A percentile compares a stretch with the other conserved stretches of the same genome.
Evolutionary conservation across 352 stramenopile genomes (phyloP).

Genomic region (Phytopythium litorale): DNA sequence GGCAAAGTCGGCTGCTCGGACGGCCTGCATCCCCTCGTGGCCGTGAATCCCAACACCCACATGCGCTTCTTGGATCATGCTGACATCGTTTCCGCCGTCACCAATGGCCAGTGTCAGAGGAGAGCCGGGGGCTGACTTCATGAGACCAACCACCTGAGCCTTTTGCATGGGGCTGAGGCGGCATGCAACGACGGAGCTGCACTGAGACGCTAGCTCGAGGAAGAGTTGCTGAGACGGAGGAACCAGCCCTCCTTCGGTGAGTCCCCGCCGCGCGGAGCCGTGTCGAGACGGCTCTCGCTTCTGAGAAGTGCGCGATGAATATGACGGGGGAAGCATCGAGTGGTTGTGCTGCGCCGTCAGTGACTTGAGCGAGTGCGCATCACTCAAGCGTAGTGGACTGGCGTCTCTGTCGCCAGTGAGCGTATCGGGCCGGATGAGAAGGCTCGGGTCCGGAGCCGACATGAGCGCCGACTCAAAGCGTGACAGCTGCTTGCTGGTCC

Average conservation of each 20-base stretch:
- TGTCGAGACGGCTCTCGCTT: slow-evolving; percentile 27
- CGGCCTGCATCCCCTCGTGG: slow-evolving; percentile 94
- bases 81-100: slow-evolving; percentile 99
- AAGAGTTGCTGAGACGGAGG: slow-evolving; percentile 58
- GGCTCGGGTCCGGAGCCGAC: slow-evolving; percentile 1
- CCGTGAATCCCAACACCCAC: slow-evolving; percentile 98
- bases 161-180: slow-evolving; percentile 91
- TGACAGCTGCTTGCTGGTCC: slow-evolving; percentile 11
- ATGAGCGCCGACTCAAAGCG: slow-evolving; percentile 17
- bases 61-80: slow-evolving; percentile 99
- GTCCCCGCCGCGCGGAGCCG: slow-evolving; percentile 31
- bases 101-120: slow-evolving; percentile 95
- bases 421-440: slow-evolving; percentile 5
- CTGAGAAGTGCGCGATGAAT: slow-evolving; percentile 10
- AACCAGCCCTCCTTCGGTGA: slow-evolving; percentile 13
- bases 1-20: slow-evolving; percentile 81
- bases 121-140: slow-evolving; percentile 70
- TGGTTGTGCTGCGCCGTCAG: slow-evolving; percentile 15
- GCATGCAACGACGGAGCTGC: slow-evolving; percentile 83
- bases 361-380: slow-evolving; percentile 53
- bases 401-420: slow-evolving; percentile 12
- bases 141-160: slow-evolving; percentile 92
- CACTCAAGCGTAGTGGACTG: slow-evolving; percentile 15
- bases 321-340: background rate
- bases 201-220: slow-evolving; percentile 84